Base-by-base conservation (phyloP, 2,329 filamentous ascomycete genomes). In the Fusarium duplospermum region DNA sequence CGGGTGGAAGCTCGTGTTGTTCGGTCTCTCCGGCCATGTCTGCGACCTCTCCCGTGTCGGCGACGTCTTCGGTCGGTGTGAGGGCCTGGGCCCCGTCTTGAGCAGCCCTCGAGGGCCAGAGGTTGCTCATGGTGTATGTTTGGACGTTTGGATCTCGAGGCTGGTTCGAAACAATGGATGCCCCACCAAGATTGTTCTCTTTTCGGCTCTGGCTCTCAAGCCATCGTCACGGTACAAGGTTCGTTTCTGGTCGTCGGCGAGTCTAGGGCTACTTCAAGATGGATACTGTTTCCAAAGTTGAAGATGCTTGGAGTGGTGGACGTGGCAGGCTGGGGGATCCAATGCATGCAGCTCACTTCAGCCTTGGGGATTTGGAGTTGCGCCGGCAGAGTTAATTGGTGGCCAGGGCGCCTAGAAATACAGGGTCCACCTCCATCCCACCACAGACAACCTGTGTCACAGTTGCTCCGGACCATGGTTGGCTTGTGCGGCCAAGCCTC, bases 101-200 rank as follows among this genome's bases (percentile, higher is more conserved):
- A 66, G 78, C 75, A 62, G 82, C 73, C 79, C 78, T 82, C 62
- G 84, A 81, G 67, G 83, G 71, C 85, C 85, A 86, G 72, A 84
- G 75, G 73, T 82, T 84, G 78, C 85, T 87, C 86, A 88, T 87
- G 73, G 72, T 84, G 80, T 71, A 67, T 35, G 54, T 54, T 50
- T 27, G 63, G 57, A 50, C 56, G 65, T 62, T 60, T 60, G 42
- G 62, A 66, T 68, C 33, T 62, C 56, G 63, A 75, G 69, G 69
- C 54, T 78, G 73, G 62, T 74, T 74, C 63, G 45, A 70, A 73
- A 70, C 47, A 56, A 73, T 64, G 29, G 29, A 11, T 74, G 72
- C 76, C 76, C 76, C 76, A 69, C 76, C 74, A 75, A 70, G 72
- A 65, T 77, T 47, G 59, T 65, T 70, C 9, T 70, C 47, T 69